Base-by-base conservation (phyloP, 2,329 filamentous ascomycete genomes). In the Pestalotiopsis sp. region DNA sequence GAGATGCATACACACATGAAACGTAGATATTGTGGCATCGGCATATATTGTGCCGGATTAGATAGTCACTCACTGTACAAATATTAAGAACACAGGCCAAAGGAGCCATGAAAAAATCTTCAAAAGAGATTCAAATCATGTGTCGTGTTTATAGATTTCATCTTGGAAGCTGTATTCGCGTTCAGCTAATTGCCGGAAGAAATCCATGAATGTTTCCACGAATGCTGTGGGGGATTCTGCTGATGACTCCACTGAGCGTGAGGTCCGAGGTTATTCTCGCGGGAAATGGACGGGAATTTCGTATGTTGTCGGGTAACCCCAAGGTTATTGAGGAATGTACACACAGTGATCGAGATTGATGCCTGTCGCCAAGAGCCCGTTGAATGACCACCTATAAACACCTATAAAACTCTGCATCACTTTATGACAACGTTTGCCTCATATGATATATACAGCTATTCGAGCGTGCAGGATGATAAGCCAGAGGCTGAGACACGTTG, bases 251-350 rank as follows among this genome's bases (percentile, higher is more conserved):
- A 65, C 62, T 39, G 31, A 23, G 62, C 62, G 23, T 65, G 12
- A 65, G 39, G 62, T 65, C 62, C 62, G 62, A 65, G 62, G 62
- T 65, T 65, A 56, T 39, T 61, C 23, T 52, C 12, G 20, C 31
- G 31, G 62, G 62, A 65, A 65, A 65, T 52, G 38, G 17, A 38
- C 59, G 59, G 59, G 27, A 38, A 38, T 62, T 52, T 52, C 45
- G 45, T n/a, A n/a, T 11, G 58, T n/a, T 38, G 20, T 14, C 58
- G 58, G 58, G 58, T 31, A 27, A 61, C 31, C 13, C n/a, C 58
- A 38, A 61, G 49, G 7, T 61, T 12, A 61, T 23, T 61, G 25
- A 27, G 58, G 17, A 31, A 27, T 23, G 25, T 61, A 27, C 31
- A 61, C 58, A 27, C 6, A 23, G 58, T 14, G 17, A 36, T 31